These are phyloP conservation scores for Boletus mariae DNA, from an alignment of 1,284 basidiomycete genomes.

Conservation along the genomic window DNA sequence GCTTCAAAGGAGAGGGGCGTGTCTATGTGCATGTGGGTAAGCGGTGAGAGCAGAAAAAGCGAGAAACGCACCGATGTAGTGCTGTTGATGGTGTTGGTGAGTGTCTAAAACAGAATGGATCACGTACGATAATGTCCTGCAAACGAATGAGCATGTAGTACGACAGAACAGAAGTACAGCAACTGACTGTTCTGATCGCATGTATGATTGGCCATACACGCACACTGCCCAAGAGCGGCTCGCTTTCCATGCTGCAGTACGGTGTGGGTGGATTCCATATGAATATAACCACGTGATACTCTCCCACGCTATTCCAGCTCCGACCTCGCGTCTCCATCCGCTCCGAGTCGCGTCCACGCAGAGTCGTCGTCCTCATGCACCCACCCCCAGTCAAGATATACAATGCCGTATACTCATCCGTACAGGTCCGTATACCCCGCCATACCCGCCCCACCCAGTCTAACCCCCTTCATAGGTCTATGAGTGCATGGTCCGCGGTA, in stretches of 20 bases:
- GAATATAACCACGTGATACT: neutral
- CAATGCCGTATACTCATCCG: slow-evolving; percentile 85
- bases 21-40: slow-evolving; percentile 12
- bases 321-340: slow-evolving; percentile 27
- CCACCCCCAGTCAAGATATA: slow-evolving; percentile 74
- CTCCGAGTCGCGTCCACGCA: slow-evolving; percentile 27
- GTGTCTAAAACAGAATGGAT: neutral
- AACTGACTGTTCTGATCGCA: slow-evolving; percentile 56
- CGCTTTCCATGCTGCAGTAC: slow-evolving; percentile 29
- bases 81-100: slow-evolving; percentile 19
- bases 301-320: slow-evolving; percentile 27
- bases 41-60: neutral
- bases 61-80: slow-evolving; percentile 29
- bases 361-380: slow-evolving; percentile 21
- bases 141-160: neutral
- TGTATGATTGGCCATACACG: slow-evolving; percentile 75
- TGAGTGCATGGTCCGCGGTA: slow-evolving; percentile 96
- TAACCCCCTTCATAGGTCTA: slow-evolving; percentile 58
- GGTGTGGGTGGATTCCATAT: neutral
- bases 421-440: slow-evolving; percentile 52
- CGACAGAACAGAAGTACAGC: neutral
- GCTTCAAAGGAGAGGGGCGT: slow-evolving; percentile 31
- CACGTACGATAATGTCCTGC: slow-evolving; percentile 59
- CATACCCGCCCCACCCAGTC: neutral
- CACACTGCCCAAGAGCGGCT: slow-evolving; percentile 41